Conservation (phyloP, 1,139 yeast species). For the Suhomyces bribrorum region DNA sequence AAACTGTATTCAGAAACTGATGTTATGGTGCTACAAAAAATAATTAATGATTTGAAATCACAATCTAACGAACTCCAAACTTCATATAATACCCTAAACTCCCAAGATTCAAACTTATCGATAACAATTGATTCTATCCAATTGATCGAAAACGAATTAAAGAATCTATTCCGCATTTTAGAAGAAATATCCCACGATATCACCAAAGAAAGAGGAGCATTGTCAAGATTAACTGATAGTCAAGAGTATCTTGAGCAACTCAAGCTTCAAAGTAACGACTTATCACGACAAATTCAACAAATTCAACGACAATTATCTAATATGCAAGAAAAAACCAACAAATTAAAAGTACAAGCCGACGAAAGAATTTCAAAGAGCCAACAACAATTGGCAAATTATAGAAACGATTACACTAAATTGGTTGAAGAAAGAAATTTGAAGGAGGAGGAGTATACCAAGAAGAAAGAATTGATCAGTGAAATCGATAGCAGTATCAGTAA, state of each 20-base stretch:
- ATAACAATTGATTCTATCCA: constrained; percentile 62
- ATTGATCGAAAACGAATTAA: constrained; percentile 55
- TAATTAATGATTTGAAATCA: constrained; percentile 56
- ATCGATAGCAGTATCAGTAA: constrained; percentile 50
- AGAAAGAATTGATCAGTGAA: constrained; percentile 47
- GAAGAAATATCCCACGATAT: constrained; percentile 61
- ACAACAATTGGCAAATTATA: constrained; percentile 45
- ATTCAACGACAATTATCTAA: constrained; percentile 53
- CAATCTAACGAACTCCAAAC: constrained; percentile 40
- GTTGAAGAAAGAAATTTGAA: constrained; percentile 52
- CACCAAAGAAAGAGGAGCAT: constrained; percentile 46
- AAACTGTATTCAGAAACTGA: constrained; percentile 64
- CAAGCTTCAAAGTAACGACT: constrained; percentile 46
- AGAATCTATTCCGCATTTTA: constrained; percentile 49
- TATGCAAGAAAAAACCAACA: constrained; percentile 54
- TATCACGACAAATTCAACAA: constrained; percentile 52
- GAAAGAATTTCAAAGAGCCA: constrained; percentile 49
- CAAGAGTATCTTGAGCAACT: constrained; percentile 51
- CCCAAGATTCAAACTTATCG: constrained; percentile 51
- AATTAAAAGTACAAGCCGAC: constrained; percentile 51
- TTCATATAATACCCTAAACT: constrained; percentile 45
- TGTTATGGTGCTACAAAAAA: constrained; percentile 54
- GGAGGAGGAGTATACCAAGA: constrained; percentile 53
- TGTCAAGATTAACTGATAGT: constrained; percentile 37
- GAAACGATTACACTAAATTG: constrained; percentile 48